A percentile compares a stretch with the other conserved stretches of the same genome.
Evolutionary conservation across 129 eudicot genomes (phyloP).

Genomic region (Oenanthe sinensis): DNA sequence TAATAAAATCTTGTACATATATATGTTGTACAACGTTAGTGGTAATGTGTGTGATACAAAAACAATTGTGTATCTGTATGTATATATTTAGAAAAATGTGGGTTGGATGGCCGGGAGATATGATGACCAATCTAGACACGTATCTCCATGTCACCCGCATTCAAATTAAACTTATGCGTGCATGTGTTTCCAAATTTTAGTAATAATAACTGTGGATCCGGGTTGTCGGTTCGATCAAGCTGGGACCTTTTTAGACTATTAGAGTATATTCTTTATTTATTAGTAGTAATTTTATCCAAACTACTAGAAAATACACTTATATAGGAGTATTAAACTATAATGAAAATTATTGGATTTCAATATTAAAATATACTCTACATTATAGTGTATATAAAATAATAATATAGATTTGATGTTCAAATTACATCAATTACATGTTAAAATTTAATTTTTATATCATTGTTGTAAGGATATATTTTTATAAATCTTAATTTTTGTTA

Average conservation of each 20-base stretch:
- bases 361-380: no score
- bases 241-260: not conserved
- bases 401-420: no score
- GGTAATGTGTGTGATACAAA: not conserved
- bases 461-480: no score
- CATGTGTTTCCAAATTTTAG: not conserved
- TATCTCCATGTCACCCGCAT: not conserved
- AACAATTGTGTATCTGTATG: not conserved
- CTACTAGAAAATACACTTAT: no score
- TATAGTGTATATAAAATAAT: no score
- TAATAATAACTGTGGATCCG: not conserved
- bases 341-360: no score
- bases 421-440: no score
- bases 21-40: not conserved
- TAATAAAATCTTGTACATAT: slow-evolving; percentile 17
- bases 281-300: no score
- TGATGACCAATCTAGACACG: not conserved
- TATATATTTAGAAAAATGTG: not conserved
- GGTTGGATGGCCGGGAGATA: slow-evolving; percentile 1
- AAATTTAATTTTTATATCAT: no score
- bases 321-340: no score
- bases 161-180: not conserved
- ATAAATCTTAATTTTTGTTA: no score
- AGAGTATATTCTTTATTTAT: no score
- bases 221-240: not conserved